Evolutionary conservation across 768 basidiomycete genomes (phyloP).

Genomic region (Suillus alpinus): DNA sequence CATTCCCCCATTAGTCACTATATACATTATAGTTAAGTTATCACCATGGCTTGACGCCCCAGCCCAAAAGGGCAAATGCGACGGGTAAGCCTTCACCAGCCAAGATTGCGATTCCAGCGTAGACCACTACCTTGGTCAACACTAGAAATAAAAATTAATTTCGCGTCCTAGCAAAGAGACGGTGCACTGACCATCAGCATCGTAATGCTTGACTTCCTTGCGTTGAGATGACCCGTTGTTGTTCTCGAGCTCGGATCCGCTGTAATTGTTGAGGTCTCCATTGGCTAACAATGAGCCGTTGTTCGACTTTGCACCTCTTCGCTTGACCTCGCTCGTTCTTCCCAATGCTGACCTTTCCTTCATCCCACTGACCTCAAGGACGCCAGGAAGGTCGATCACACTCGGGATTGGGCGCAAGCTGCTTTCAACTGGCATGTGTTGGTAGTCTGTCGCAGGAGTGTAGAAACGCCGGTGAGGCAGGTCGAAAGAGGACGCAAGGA

Average conservation of each 20-base stretch:
- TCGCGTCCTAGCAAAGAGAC: slow-evolving; percentile 1
- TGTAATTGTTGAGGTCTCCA: slow-evolving; percentile 11
- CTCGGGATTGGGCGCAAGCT: slow-evolving; percentile 75
- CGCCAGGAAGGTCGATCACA: slow-evolving; percentile 72
- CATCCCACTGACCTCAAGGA: slow-evolving; percentile 39
- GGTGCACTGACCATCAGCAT: slow-evolving; percentile 72
- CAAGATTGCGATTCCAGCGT: slow-evolving; percentile 79
- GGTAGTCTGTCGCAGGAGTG: slow-evolving; percentile 88
- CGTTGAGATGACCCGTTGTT: slow-evolving; percentile 12
- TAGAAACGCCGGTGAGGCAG: slow-evolving; percentile 88
- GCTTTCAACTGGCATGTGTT: slow-evolving; percentile 56
- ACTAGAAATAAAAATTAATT: slow-evolving; percentile 41
- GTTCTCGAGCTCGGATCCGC: slow-evolving; percentile 31
- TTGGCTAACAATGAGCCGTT: slow-evolving; percentile 12
- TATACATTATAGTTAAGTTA: not conserved
- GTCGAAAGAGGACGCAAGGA: slow-evolving; percentile 59
- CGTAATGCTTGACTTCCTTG: slow-evolving; percentile 64
- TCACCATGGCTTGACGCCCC: slow-evolving; percentile 53
- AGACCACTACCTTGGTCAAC: slow-evolving; percentile 87
- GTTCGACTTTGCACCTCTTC: slow-evolving; percentile 16
- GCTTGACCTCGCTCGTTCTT: slow-evolving; percentile 25
- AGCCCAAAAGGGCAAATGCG: slow-evolving; percentile 65
- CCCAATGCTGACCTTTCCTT: slow-evolving; percentile 42
- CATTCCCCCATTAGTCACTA: not conserved
- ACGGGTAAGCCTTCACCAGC: slow-evolving; percentile 62